Conservation (phyloP, 192 early-diverging fungal species). For the Rhizophagus clarus region DNA sequence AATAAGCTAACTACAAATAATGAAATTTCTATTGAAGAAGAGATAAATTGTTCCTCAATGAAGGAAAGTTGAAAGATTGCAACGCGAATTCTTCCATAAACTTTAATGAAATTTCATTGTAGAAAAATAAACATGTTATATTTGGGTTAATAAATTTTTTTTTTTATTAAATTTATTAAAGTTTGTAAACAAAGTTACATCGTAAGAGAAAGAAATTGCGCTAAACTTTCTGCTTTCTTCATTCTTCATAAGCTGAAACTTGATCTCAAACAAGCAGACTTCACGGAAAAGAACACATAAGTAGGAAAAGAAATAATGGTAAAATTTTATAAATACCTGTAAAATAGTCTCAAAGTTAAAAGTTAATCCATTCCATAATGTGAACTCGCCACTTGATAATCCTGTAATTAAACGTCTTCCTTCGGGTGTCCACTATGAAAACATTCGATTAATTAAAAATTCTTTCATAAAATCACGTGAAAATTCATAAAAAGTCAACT, state of each 20-base stretch:
- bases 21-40: not conserved
- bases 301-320: not conserved
- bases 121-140: not conserved
- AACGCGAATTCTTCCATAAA: not conserved
- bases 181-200: not conserved
- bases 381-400: conserved; percentile 92
- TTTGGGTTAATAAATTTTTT: not conserved
- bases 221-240: not conserved
- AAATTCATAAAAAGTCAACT: not conserved
- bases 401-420: conserved; percentile 93
- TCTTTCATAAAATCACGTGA: not conserved
- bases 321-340: conserved; percentile 55
- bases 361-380: conserved; percentile 94
- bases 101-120: not conserved
- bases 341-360: conserved; percentile 99
- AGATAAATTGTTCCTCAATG: not conserved
- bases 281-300: conserved; percentile 6
- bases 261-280: not conserved
- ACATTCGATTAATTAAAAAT: not conserved
- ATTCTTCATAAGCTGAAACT: not conserved
- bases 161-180: not conserved
- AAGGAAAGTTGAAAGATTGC: not conserved
- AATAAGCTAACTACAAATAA: not conserved
- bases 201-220: not conserved
- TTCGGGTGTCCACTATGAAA: conserved; percentile 88